Base-by-base conservation (phyloP, 768 basidiomycete species). In the Leucosporidium creatinivorum region DNA sequence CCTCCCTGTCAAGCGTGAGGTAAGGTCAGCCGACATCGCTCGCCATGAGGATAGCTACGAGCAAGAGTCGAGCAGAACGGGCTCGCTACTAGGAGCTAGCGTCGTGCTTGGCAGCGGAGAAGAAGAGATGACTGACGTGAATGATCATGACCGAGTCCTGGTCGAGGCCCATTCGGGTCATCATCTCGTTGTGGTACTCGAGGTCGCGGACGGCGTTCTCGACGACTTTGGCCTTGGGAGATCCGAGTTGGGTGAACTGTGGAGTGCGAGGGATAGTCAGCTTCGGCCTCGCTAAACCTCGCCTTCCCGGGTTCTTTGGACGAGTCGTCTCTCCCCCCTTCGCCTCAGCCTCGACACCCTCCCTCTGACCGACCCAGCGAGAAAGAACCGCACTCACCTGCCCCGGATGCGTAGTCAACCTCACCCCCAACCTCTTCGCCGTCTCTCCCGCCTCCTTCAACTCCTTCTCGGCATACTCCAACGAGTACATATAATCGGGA, bases 101-200 rank as follows among this genome's bases (percentile, higher is more conserved):
- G n/a, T n/a, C n/a, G n/a, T n/a, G n/a, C n/a, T n/a, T n/a, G n/a
- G n/a, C n/a, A n/a, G n/a, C n/a, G n/a, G n/a, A n/a, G n/a, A n/a
- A n/a, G n/a, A n/a, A n/a, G n/a, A n/a, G n/a, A n/a, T n/a, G n/a
- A n/a, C n/a, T n/a, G n/a, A 87, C 85, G 78, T 93, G 91, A 13
- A 93, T 83, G 69, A 94, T 87, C 83, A 93, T 89, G 8, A 97
- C 89, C 7, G 87, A 85, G 66, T 97, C 91, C n/a, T 81, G 79
- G 17, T 85, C 89, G 39, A 91, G 76, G 0, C 85, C 88, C 89
- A 94, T 91, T 25, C 84, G 79, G 62, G 91, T 88, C 76, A 94
- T 81, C 83, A 96, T 88, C 77, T 93, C 86, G 67, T 85, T 85
- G 68, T 97, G 93, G 75, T 97, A 94, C 28, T 82, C 81, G 31